Base-by-base conservation (phyloP, 2,329 filamentous ascomycete species). In the Fusarium verrucosum region DNA sequence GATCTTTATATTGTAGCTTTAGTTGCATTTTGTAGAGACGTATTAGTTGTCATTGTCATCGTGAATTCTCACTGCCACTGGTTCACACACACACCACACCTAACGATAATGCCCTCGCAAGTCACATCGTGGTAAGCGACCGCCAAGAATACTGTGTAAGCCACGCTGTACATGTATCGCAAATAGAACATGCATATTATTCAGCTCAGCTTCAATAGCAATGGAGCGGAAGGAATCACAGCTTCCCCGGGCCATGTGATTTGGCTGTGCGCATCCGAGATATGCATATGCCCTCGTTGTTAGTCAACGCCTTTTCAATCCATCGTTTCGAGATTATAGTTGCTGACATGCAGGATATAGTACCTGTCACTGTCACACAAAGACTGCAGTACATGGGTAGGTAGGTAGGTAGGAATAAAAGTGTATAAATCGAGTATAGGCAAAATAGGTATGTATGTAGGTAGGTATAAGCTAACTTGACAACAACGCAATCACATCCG, bases 391-490 rank as follows among this genome's bases (percentile, higher is more conserved):
- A 4, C 11, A 25, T 33, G n/a, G n/a, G n/a, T n/a, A n/a, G n/a
- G n/a, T n/a, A n/a, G n/a, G n/a, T n/a, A n/a, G n/a, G n/a, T n/a
- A 36, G 16, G 10, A 30, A 20, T 20, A 28, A 51, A 47, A 16
- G 3, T 41, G 22, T 43, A 57, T 25, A 37, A 37, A 41, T 43
- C 23, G 19, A 47, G 30, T 35, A 41, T 25, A 62, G 45, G 47
- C 17, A 45, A 46, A 20, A 7, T 28, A 4, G 23, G 23, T 25
- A 25, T 25, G 23, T 10, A 25, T 6, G 25, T 23, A 50, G 36
- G 37, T 30, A 50, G 35, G 19, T 32, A 37, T 53, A 63, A 22
- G 44, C 40, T 36, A 66, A 40, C 50, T 43, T 42, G 30, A 47
- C 28, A 38, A 42, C 22, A 38, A 49, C 56, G 33, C 49, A 47